phyloP scores from a whole-genome alignment of 805 yeast genomes.

The Candida anglica region DNA sequence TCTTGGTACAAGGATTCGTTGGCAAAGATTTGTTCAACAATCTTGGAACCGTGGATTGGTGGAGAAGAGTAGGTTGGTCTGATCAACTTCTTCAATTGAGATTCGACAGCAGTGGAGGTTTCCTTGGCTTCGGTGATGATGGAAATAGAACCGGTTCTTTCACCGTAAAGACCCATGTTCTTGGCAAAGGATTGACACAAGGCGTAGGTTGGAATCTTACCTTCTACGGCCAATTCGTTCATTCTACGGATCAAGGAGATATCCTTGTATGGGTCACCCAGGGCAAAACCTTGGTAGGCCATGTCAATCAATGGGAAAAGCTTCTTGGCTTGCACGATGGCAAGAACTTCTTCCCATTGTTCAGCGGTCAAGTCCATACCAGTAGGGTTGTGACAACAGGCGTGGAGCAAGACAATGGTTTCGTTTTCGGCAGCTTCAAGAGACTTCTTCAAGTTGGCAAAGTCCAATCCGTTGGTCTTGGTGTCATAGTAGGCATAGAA shows the following conservation, averaged over 20 bases:
- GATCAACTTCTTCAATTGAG: constrained; percentile 78
- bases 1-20: constrained; percentile 54
- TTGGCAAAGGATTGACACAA: constrained; percentile 48
- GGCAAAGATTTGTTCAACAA: constrained; percentile 74
- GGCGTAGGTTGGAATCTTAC: constrained; percentile 48
- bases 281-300: constrained; percentile 95
- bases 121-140: constrained; percentile 54
- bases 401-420: constrained; percentile 74
- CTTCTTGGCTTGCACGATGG: constrained; percentile 51
- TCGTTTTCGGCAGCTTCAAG: constrained; percentile 53
- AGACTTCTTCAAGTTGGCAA: constrained; percentile 59
- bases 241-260: constrained; percentile 43
- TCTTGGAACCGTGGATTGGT: constrained; percentile 89
- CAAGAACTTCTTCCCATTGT: constrained; percentile 76
- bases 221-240: constrained; percentile 46
- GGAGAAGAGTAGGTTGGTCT: constrained; percentile 92
- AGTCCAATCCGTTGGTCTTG: constrained; percentile 57
- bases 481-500: constrained; percentile 71
- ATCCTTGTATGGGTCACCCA: constrained; percentile 78
- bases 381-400: constrained; percentile 97
- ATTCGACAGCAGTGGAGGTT: constrained; percentile 54
- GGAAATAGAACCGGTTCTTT: constrained; percentile 74
- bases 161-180: constrained; percentile 48
- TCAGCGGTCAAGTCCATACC: constrained; percentile 84
- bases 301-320: constrained; percentile 83